phyloP scores from a whole-genome alignment of 495 filamentous ascomycete species.

The Penicillium bialowiezense region DNA sequence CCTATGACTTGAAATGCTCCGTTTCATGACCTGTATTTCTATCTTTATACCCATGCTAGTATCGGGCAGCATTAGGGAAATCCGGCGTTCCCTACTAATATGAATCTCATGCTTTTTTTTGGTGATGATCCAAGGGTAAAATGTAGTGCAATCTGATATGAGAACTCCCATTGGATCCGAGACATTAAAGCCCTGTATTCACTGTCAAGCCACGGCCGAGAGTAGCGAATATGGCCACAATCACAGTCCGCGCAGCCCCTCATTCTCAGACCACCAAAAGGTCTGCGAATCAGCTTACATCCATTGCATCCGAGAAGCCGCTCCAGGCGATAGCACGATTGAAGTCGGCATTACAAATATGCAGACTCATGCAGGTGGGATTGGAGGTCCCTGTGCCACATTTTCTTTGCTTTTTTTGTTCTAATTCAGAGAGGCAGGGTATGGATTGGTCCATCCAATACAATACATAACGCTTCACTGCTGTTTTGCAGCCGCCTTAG shows the following conservation, averaged over 20 bases:
- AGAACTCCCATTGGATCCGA: not conserved
- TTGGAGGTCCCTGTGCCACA: not conserved
- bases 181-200: too few species aligned
- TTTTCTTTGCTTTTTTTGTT: not conserved
- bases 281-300: not conserved
- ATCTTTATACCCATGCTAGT: constrained; percentile 25
- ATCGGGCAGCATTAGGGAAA: constrained; percentile 18
- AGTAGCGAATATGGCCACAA: too few species aligned
- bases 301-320: constrained; percentile 10
- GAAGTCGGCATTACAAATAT: not conserved
- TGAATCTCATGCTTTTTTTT: not conserved
- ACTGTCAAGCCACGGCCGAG: too few species aligned
- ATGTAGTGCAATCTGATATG: not conserved
- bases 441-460: not conserved
- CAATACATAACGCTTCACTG: constrained; percentile 10
- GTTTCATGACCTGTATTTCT: constrained; percentile 15
- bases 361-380: not conserved
- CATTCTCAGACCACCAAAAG: not conserved
- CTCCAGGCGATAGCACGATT: not conserved
- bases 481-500: constrained; percentile 25
- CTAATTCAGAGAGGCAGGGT: not conserved
- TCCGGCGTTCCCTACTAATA: constrained; percentile 15
- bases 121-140: not conserved
- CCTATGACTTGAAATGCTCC: constrained; percentile 11
- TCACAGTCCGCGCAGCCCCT: not conserved